A percentile compares a stretch with the other conserved stretches of the same genome.
Evolutionary conservation across 1,284 basidiomycete species (phyloP).

Genomic region (Rhodotorula sp.): DNA sequence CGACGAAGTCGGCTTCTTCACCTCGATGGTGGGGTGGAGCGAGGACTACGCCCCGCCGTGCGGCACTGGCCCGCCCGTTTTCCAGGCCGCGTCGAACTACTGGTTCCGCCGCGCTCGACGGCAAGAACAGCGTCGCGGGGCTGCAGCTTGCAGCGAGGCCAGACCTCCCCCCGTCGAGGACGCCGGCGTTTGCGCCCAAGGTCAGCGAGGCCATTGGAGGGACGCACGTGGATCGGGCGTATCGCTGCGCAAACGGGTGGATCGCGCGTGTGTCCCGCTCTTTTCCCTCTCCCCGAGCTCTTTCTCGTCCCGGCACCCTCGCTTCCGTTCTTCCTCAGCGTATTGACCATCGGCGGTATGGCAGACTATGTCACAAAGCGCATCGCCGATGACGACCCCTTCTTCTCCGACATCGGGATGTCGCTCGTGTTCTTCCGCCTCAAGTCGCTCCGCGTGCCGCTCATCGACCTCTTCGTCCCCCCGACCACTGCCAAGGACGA

Average conservation of each 20-base stretch:
- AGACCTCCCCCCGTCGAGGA: neutral
- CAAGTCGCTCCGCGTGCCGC: constrained; percentile 1
- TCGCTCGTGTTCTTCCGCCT: neutral
- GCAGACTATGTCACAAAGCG: neutral
- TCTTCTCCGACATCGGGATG: neutral
- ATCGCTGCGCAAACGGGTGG: neutral
- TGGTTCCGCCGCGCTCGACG: neutral
- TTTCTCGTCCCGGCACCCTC: no score
- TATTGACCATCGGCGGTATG: no score
- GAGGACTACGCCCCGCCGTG: neutral
- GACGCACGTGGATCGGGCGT: neutral
- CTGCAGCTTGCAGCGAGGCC: neutral
- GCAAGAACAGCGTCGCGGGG: neutral
- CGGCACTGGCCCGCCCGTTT: neutral
- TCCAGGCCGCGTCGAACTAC: neutral
- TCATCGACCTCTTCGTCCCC: neutral
- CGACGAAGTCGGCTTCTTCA: neutral
- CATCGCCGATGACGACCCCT: neutral
- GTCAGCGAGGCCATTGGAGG: neutral
- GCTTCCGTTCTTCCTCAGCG: no score
- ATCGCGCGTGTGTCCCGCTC: neutral
- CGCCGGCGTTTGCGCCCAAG: neutral
- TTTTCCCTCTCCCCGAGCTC: no score
- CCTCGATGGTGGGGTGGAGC: neutral
- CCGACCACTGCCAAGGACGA: neutral